Percentiles rank a stretch among this genome's conserved stretches.
Conservation (phyloP, 1,284 basidiomycete species). For the Ganoderma lingzhi region DNA sequence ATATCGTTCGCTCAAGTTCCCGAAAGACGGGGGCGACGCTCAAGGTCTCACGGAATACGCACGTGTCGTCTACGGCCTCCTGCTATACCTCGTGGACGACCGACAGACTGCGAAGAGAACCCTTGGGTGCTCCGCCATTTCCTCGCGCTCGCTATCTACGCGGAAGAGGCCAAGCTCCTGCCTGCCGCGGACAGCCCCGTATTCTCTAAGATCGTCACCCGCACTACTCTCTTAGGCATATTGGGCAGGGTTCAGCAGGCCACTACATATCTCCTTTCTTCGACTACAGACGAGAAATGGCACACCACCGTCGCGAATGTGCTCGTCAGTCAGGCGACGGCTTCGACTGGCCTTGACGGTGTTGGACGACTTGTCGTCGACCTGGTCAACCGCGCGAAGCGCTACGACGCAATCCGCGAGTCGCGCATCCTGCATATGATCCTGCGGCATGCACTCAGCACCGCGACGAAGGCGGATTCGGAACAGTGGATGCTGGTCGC, state of each 20-base stretch:
- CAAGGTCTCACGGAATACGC: constrained; percentile 70
- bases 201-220: constrained; percentile 52
- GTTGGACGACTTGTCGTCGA: constrained; percentile 53
- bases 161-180: constrained; percentile 61
- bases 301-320: constrained; percentile 52
- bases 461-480: constrained; percentile 68
- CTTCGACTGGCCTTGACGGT: constrained; percentile 37
- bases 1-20: constrained; percentile 31
- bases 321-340: constrained; percentile 39
- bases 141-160: constrained; percentile 63
- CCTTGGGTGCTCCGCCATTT: constrained; percentile 74
- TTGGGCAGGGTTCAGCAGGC: constrained; percentile 65
- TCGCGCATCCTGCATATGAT: constrained; percentile 66
- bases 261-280: constrained; percentile 72
- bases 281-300: constrained; percentile 59
- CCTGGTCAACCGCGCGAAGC: constrained; percentile 46
- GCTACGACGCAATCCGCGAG: constrained; percentile 58
- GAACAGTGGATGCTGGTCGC: constrained; percentile 81
- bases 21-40: constrained; percentile 47
- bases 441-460: constrained; percentile 67
- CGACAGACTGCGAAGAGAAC: constrained; percentile 65
- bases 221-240: constrained; percentile 52
- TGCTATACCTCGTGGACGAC: constrained; percentile 68
- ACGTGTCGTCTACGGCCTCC: constrained; percentile 66
- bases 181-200: constrained; percentile 57